A percentile compares a stretch with the other conserved stretches of the same genome.
These are phyloP conservation scores for Saussurea involucrata DNA, from an alignment of 129 eudicot species.

Conservation along the genomic window DNA sequence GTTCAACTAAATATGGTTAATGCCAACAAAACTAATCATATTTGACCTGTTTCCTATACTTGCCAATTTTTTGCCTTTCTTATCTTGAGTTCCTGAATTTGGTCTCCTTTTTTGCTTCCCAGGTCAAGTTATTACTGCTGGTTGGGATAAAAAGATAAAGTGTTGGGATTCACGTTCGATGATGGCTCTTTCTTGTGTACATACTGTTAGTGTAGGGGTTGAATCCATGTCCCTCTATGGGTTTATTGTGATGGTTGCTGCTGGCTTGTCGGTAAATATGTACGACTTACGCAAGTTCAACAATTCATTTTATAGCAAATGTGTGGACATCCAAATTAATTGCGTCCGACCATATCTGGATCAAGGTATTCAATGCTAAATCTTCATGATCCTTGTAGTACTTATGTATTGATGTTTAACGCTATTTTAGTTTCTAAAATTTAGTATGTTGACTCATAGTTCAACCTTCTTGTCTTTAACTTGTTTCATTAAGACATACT, in stretches of 20 bases:
- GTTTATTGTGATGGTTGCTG: conserved; percentile 55
- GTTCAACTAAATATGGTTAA: conserved; percentile 6
- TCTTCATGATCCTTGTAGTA: background rate
- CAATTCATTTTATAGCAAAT: conserved; percentile 39
- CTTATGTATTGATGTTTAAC: conserved; percentile 1
- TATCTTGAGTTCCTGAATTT: background rate
- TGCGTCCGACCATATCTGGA: conserved; percentile 69
- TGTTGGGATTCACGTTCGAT: conserved; percentile 80
- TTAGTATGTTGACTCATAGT: background rate
- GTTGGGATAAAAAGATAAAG: conserved; percentile 71
- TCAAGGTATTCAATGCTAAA: conserved; percentile 27
- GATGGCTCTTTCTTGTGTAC: conserved; percentile 33
- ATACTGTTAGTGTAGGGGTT: conserved; percentile 37
- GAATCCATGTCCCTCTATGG: conserved; percentile 74
- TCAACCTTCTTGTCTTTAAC: background rate
- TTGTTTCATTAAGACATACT: background rate
- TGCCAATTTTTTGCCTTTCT: conserved; percentile 1
- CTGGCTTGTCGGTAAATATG: conserved; percentile 52
- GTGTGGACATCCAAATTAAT: conserved; percentile 47
- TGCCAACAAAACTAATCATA: background rate
- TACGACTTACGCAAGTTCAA: conserved; percentile 71
- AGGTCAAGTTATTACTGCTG: conserved; percentile 74
- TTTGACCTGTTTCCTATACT: background rate
- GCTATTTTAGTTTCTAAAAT: background rate
- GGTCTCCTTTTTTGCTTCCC: conserved; percentile 2